Evolutionary conservation across 805 yeast species (phyloP).

Genomic region (Nakazawaea peltata): DNA sequence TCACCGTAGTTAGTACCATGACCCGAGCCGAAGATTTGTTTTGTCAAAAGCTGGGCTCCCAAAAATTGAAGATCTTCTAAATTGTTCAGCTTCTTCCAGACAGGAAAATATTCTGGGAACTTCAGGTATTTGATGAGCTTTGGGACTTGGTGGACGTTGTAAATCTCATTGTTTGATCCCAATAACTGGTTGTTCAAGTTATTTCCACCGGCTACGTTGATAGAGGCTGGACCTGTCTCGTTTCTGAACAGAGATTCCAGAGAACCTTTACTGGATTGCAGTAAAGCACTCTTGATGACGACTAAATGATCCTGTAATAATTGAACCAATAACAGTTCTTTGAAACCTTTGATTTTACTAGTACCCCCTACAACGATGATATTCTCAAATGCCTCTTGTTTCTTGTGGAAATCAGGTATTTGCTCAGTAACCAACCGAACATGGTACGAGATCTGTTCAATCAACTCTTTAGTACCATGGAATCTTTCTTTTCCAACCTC

Average conservation of each 20-base stretch:
- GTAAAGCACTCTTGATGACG: constrained; percentile 18
- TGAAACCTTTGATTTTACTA: constrained; percentile 64
- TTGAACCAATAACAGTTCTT: constrained; percentile 55
- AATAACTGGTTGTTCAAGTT: constrained; percentile 14
- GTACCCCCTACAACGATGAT: constrained; percentile 77
- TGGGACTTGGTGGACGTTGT: constrained; percentile 59
- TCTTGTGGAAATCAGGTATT: constrained; percentile 54
- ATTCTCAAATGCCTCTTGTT: constrained; percentile 83
- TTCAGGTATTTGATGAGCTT: constrained; percentile 59
- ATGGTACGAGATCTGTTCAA: constrained; percentile 44
- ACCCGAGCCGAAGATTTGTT: constrained; percentile 66
- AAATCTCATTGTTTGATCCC: constrained; percentile 17
- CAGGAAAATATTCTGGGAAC: constrained; percentile 88
- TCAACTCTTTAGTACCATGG: constrained; percentile 61
- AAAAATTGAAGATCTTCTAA: constrained; percentile 72
- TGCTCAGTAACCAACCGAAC: constrained; percentile 45
- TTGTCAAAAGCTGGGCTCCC: constrained; percentile 84
- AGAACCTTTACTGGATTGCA: constrained; percentile 11
- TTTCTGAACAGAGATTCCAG: constrained; percentile 21
- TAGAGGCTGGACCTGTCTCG: constrained; percentile 12
- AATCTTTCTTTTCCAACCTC: constrained; percentile 86
- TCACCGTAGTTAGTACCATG: constrained; percentile 51
- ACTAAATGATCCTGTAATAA: constrained; percentile 51
- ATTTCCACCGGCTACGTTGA: constrained; percentile 10
- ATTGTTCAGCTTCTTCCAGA: constrained; percentile 74